Base-by-base conservation (phyloP, 2,329 filamentous ascomycete genomes). In the Microdochium trichocladiopsis region DNA sequence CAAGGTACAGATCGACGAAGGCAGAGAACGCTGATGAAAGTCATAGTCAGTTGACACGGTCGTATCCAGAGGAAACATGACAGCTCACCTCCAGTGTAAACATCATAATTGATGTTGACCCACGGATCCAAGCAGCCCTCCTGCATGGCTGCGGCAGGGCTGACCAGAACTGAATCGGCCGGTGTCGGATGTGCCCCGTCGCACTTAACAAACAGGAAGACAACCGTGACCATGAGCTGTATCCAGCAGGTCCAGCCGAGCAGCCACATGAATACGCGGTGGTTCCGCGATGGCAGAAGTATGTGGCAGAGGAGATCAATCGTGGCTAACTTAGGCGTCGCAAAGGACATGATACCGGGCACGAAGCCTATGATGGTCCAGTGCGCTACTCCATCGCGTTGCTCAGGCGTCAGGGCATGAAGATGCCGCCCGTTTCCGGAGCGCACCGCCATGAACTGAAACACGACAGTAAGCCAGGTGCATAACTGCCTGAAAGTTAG, bases 171-270 rank as follows among this genome's bases (percentile, higher is more conserved):
- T 18, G 36, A 41, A 41, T 11, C 36, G 9, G 41, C 41, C 41
- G 22, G 41, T 22, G 52, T 49, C 1, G 61, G 55, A 45, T 45
- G 41, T 18, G 41, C 21, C 41, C 41, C 41, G 41, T 45, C 41
- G 41, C 75, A 78, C 53, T 71, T 72, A 1, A 66, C 70, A 37
- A 74, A 71, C 1, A 74, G 56, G 5, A 75, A 63, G 16, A 73
- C 55, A 18, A 75, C 64, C 43, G 65, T 70, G 8, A 63, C 62
- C 1, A 67, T 52, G 8, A 72, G 58, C 2, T 65, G 61, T 10
- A 66, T 31, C 10, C 66, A 55, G 22, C 64, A 67, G 5, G 62
- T 31, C 4, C 58, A 57, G 1, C 63, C 63, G 23, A 76, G 51
- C 0, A 43, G 22, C 71, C 71, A 74, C 18, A 75, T 61, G 49